These are phyloP conservation scores for Paracamarosporium sp. DNA, from an alignment of 2,329 filamentous ascomycete genomes.

Conservation along the genomic window DNA sequence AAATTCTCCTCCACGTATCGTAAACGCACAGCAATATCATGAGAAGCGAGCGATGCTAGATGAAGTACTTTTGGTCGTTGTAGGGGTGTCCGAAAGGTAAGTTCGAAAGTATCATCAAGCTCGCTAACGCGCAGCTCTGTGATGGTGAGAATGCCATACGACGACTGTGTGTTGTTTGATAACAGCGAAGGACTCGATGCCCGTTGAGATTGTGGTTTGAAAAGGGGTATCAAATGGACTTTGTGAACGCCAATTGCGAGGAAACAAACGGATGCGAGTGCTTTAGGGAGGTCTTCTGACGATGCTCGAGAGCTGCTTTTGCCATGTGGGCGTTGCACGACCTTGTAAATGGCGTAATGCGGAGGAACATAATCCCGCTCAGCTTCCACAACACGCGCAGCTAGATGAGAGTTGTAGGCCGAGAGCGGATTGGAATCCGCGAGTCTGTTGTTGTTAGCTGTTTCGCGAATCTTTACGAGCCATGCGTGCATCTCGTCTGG, in stretches of 20 bases:
- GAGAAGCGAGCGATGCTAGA: conserved; percentile 68
- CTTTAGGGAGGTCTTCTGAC: conserved; percentile 70
- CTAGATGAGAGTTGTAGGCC: conserved; percentile 67
- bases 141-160: conserved; percentile 69
- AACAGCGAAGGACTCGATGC: conserved; percentile 61
- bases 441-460: conserved; percentile 62
- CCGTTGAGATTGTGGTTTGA: conserved; percentile 62
- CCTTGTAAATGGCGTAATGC: conserved; percentile 72
- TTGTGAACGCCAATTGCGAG: conserved; percentile 74
- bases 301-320: conserved; percentile 65
- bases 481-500: conserved; percentile 70
- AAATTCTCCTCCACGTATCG: conserved; percentile 67
- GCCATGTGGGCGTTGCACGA: conserved; percentile 67
- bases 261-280: conserved; percentile 70
- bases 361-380: conserved; percentile 73
- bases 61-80: conserved; percentile 63
- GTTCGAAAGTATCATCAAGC: conserved; percentile 70
- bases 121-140: conserved; percentile 65
- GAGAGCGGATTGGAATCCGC: conserved; percentile 61
- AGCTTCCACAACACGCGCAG: conserved; percentile 67
- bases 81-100: conserved; percentile 68
- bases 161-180: conserved; percentile 58
- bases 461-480: conserved; percentile 67
- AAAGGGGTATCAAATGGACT: conserved; percentile 71
- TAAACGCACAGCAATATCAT: conserved; percentile 69